phyloP scores from a whole-genome alignment of 1,284 basidiomycete species.

The Melampsora medusae region DNA sequence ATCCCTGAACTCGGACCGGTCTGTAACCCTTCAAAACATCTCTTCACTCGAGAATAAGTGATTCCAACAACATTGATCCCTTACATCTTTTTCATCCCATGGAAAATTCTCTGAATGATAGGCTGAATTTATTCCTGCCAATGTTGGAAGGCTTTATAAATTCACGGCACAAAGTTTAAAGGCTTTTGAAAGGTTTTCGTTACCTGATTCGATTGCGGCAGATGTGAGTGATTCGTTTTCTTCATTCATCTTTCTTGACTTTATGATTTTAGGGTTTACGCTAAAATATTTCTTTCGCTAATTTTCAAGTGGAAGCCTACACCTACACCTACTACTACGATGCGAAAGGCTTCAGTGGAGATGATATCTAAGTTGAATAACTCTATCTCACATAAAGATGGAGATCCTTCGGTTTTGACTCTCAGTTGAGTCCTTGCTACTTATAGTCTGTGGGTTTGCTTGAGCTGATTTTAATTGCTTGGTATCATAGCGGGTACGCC shows the following conservation, averaged over 20 bases:
- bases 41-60: too few species aligned
- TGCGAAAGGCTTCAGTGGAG: slow-evolving; percentile 30
- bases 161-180: slow-evolving; percentile 6
- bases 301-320: slow-evolving; percentile 33
- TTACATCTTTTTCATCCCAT: not conserved
- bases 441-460: not conserved
- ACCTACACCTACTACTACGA: slow-evolving; percentile 25
- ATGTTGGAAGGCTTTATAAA: slow-evolving; percentile 21
- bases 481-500: slow-evolving; percentile 12
- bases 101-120: not conserved
- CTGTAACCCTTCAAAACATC: not conserved
- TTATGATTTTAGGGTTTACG: too few species aligned
- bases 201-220: slow-evolving; percentile 28
- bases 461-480: not conserved
- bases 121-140: slow-evolving; percentile 2
- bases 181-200: slow-evolving; percentile 18
- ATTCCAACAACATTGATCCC: too few species aligned
- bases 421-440: slow-evolving; percentile 14
- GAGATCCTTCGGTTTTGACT: slow-evolving; percentile 22
- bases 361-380: slow-evolving; percentile 8
- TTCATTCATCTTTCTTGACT: not conserved
- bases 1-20: slow-evolving; percentile 21
- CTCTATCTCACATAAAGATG: not conserved
- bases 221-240: slow-evolving; percentile 11
- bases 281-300: too few species aligned